Evolutionary conservation across 306 rosid species (phyloP).

Genomic region (Cicer chorassanicum): DNA sequence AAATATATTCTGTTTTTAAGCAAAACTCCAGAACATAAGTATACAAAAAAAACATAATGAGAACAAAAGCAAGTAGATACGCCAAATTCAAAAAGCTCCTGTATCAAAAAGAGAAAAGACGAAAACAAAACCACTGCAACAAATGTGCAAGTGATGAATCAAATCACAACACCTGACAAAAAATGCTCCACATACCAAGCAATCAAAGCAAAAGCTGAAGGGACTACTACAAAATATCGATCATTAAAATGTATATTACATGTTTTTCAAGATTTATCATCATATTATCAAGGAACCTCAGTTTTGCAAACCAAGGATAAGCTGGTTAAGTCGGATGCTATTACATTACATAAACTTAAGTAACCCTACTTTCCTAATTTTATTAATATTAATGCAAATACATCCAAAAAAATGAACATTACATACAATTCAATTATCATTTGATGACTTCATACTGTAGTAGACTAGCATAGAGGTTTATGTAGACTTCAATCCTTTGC

Average conservation of each 20-base stretch:
- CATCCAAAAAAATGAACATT: background rate
- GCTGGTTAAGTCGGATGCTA: background rate
- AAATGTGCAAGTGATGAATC: background rate
- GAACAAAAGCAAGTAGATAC: constrained; percentile 32
- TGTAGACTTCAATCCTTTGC: too few species aligned
- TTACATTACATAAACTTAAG: background rate
- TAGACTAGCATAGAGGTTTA: background rate
- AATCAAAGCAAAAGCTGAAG: background rate
- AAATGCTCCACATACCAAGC: constrained; percentile 5
- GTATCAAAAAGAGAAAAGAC: background rate
- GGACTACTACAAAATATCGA: constrained; percentile 2
- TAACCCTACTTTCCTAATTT: background rate
- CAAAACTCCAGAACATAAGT: constrained; percentile 50
- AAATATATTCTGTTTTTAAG: constrained; percentile 59
- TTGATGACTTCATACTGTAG: constrained; percentile 6
- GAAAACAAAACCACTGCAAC: constrained; percentile 7
- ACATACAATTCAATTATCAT: background rate
- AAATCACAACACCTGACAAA: constrained; percentile 13
- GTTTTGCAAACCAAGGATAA: constrained; percentile 21
- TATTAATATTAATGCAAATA: background rate
- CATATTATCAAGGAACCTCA: constrained; percentile 12
- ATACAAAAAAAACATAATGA: constrained; percentile 39
- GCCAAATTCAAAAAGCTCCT: constrained; percentile 9
- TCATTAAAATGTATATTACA: background rate
- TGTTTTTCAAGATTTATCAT: constrained; percentile 7